Base-by-base conservation (phyloP, 2,329 filamentous ascomycete species). In the Colletotrichum chrysophilum region DNA sequence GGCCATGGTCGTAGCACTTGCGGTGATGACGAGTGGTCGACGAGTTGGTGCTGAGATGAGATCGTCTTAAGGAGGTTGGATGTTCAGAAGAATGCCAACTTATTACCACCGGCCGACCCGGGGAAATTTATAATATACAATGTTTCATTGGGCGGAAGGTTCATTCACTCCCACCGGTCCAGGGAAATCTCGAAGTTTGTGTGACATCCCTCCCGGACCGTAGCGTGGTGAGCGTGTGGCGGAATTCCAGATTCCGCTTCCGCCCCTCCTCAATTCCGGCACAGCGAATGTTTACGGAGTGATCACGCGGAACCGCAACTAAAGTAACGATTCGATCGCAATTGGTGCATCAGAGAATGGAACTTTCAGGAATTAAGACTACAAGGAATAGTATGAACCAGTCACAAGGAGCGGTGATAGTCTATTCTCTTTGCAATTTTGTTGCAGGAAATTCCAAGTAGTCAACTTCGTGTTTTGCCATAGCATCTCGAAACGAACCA, bases 1-100 rank as follows among this genome's bases (percentile, higher is more conserved):
- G 8, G 80, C 76, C 82, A 83, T 83, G 32, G 52, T 67, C 71
- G 9, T 12, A 21, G 26, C 18, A 30, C 8, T 52, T 2, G 7
- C 24, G 13, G 30, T 43, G 60, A 1, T 8, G 21, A 28, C 21
- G 21, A 28, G 34, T 9, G 60, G 34, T 64, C 30, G 32, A 21
- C 14, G 7, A n/a, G 10, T 4, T 38, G 60, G 34, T 21, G 34
- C 34, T 38, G 32, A 64, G 24, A 64, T 21, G 8, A 24, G 30
- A 5, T 36, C 8, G 36, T 16, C n/a, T 12, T 38, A 2, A 21
- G 18, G 18, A 13, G 18, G 0, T 0, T 13, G 43, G 18, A 48
- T 48, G 43, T 48, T 21, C 43, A 1, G 43, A 12, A 48, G 43
- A 0, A n/a, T 48, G 18, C 43, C 43, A 13, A 64, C 8, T 14